Conservation (phyloP, 352 stramenopile species). For the Pythium folliculosum region DNA sequence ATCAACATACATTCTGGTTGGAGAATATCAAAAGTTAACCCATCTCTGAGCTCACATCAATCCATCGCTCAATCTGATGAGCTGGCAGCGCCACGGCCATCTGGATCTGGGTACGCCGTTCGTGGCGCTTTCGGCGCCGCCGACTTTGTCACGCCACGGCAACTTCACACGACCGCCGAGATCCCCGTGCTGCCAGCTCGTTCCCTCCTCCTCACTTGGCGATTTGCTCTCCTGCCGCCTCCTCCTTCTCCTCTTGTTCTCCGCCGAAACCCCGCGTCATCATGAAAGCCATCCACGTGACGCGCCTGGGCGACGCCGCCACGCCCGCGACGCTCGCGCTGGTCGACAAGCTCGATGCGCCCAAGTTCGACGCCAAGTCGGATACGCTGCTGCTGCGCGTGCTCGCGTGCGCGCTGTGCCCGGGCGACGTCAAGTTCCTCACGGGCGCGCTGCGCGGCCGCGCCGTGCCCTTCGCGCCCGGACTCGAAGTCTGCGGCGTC, state of each 20-base stretch:
- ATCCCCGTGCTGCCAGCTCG: background rate
- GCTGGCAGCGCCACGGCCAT: background rate
- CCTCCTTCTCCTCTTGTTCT: no score
- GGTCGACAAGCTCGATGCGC: background rate
- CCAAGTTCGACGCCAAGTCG: background rate
- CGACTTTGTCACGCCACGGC: background rate
- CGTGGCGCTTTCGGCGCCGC: background rate
- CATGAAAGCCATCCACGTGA: constrained; percentile 20
- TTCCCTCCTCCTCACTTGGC: background rate
- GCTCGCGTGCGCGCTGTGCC: constrained; percentile 32
- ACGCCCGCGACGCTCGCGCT: background rate
- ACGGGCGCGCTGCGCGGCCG: constrained; percentile 27
- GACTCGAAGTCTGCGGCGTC: constrained; percentile 43
- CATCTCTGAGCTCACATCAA: background rate
- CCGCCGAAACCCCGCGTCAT: background rate
- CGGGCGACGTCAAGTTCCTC: constrained; percentile 35
- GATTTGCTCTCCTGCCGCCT: background rate
- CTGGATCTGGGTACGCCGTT: background rate
- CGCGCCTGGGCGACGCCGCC: background rate
- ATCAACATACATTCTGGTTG: background rate
- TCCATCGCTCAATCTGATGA: no score
- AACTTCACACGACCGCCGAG: background rate
- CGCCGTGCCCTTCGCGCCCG: constrained; percentile 35
- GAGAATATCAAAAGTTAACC: background rate
- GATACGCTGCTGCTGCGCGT: constrained; percentile 33